A percentile compares a stretch with the other conserved stretches of the same genome.
phyloP scores from a whole-genome alignment of 2,329 filamentous ascomycete genomes.

The Fusarium pseudocircinatum region DNA sequence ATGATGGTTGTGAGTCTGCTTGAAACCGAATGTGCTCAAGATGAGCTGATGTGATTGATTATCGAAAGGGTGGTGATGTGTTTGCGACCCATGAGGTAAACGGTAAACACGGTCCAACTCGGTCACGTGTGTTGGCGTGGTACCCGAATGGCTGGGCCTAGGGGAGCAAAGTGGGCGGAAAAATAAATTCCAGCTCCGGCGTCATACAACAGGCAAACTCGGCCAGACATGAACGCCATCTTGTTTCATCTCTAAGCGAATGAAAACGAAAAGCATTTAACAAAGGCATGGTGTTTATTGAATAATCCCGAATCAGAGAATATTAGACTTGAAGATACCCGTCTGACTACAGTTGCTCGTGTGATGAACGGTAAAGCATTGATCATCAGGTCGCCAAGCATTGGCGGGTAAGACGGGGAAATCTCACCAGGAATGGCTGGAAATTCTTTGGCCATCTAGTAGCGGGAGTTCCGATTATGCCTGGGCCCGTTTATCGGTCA shows the following conservation, averaged over 20 bases:
- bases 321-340: neutral
- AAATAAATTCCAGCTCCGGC: conserved; percentile 3
- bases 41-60: neutral
- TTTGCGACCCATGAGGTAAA: conserved; percentile 1
- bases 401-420: neutral
- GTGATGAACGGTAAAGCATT: neutral
- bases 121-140: conserved; percentile 1
- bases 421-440: neutral
- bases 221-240: neutral
- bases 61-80: neutral
- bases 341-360: rapidly evolving
- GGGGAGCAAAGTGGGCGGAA: neutral
- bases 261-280: rapidly evolving
- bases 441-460: neutral
- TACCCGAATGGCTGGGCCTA: neutral
- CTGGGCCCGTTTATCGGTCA: neutral
- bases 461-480: too few species aligned
- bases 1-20: neutral
- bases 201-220: neutral
- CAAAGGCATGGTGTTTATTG: rapidly evolving
- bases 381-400: neutral
- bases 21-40: neutral
- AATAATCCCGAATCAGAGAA: neutral
- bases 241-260: neutral
- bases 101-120: neutral